Conservation (phyloP, 163 green algal species). For the Volvox carteri region DNA sequence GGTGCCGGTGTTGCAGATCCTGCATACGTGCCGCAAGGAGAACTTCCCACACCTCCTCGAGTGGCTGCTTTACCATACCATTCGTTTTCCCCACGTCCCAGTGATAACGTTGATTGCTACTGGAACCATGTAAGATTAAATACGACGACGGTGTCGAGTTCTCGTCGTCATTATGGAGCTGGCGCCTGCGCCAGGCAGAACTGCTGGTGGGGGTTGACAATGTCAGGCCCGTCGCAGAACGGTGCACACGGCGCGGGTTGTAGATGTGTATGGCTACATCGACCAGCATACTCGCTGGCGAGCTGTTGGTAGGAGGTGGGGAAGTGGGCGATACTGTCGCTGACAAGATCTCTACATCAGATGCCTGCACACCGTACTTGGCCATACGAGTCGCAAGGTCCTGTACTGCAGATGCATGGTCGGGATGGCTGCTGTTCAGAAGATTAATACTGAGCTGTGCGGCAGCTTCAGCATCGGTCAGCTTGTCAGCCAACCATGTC, state of each 20-base stretch:
- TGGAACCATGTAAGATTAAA: neutral
- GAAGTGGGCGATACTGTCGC: neutral
- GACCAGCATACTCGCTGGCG: constrained; percentile 9
- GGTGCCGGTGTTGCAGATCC: neutral
- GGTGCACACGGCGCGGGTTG: constrained; percentile 27
- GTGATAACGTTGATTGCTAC: too few relatives aligned
- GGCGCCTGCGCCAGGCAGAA: neutral
- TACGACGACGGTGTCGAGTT: neutral
- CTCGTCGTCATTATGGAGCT: neutral
- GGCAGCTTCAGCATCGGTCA: constrained; percentile 26
- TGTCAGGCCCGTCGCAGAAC: neutral
- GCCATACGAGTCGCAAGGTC: constrained; percentile 7
- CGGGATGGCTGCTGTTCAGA: constrained; percentile 38
- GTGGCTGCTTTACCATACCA: neutral
- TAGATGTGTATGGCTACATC: neutral
- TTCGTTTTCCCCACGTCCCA: neutral
- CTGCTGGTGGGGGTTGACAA: neutral
- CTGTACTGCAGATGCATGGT: constrained; percentile 7
- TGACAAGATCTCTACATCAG: constrained; percentile 16
- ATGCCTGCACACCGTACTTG: neutral
- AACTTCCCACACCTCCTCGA: neutral
- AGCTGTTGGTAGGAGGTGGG: neutral
- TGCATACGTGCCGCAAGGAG: neutral
- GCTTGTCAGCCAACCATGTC: constrained; percentile 6
- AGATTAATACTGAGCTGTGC: neutral